A percentile compares a stretch with the other conserved stretches of the same genome.
Evolutionary conservation across 441 rosid genomes (phyloP).

Genomic region (Cnidoscolus chayamansa): DNA sequence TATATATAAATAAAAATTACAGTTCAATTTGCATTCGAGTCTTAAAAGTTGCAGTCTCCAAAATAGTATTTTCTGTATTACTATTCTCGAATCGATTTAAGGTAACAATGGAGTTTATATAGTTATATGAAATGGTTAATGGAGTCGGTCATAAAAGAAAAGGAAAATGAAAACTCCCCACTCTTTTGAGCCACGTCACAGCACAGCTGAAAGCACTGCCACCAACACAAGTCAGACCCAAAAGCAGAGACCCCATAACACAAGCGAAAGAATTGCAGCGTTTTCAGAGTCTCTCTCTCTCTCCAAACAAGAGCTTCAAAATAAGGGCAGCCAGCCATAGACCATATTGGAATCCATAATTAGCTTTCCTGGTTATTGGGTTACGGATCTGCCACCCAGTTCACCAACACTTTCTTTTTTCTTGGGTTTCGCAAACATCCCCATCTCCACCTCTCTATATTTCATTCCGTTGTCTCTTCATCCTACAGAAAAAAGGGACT

Average conservation of each 20-base stretch:
- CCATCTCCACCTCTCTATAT: not conserved
- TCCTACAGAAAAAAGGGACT: no score
- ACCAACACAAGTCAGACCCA: constrained; percentile 13
- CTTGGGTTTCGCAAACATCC: constrained; percentile 22
- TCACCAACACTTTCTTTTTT: constrained; percentile 30
- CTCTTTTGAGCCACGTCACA: not conserved
- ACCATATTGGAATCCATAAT: constrained; percentile 37
- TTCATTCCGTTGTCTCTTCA: constrained; percentile 1
- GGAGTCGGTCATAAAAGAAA: no score
- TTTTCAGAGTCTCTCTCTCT: not conserved
- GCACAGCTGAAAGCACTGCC: not conserved
- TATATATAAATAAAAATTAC: no score
- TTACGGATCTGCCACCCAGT: constrained; percentile 60
- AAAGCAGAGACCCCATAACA: not conserved
- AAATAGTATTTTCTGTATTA: no score
- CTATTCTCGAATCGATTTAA: no score
- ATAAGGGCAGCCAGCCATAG: constrained; percentile 12
- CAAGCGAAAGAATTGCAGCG: not conserved
- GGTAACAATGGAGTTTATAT: no score
- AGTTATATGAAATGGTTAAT: no score
- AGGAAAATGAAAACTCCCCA: constrained; percentile 16
- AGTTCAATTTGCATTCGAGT: no score
- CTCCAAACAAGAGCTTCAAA: not conserved
- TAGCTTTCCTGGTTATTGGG: constrained; percentile 53
- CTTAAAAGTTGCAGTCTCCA: no score